phyloP scores from a whole-genome alignment of 495 filamentous ascomycete genomes.

The Hypoxylon trugodes region DNA sequence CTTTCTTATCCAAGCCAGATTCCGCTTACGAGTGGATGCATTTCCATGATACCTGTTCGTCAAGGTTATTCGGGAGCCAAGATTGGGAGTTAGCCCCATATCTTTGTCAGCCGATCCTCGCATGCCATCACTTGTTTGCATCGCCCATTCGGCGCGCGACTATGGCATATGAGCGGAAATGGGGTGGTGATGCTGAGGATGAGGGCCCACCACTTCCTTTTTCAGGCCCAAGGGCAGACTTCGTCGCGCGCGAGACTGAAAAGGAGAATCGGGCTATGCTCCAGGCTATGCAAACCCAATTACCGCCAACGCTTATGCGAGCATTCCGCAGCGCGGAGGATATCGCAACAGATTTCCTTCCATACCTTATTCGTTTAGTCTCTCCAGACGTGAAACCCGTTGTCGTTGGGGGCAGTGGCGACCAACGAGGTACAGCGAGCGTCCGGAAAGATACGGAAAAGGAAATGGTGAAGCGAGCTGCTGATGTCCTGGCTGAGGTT shows the following conservation, averaged over 20 bases:
- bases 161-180: conserved; percentile 48
- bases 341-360: conserved; percentile 81
- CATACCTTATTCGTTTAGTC: conserved; percentile 81
- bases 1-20: conserved; percentile 85
- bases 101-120: conserved; percentile 82
- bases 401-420: conserved; percentile 77
- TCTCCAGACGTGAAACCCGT: conserved; percentile 92
- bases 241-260: conserved; percentile 74
- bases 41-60: conserved; percentile 86
- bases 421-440: conserved; percentile 72
- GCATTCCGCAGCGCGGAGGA: conserved; percentile 79
- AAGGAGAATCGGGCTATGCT: conserved; percentile 69
- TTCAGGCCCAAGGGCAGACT: conserved; percentile 81
- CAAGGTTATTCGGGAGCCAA: conserved; percentile 74
- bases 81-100: conserved; percentile 91
- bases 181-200: conserved; percentile 56
- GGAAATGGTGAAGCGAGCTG: conserved; percentile 77
- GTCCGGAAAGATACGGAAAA: conserved; percentile 88
- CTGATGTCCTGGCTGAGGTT: conserved; percentile 78
- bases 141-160: conserved; percentile 58
- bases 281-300: conserved; percentile 58
- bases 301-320: conserved; percentile 71
- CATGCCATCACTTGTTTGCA: conserved; percentile 92
- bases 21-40: conserved; percentile 91
- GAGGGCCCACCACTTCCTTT: conserved; percentile 74